A percentile compares a stretch with the other conserved stretches of the same genome.
phyloP scores from a whole-genome alignment of 164 flowering plant genomes.

The Brasenia schreberi region DNA sequence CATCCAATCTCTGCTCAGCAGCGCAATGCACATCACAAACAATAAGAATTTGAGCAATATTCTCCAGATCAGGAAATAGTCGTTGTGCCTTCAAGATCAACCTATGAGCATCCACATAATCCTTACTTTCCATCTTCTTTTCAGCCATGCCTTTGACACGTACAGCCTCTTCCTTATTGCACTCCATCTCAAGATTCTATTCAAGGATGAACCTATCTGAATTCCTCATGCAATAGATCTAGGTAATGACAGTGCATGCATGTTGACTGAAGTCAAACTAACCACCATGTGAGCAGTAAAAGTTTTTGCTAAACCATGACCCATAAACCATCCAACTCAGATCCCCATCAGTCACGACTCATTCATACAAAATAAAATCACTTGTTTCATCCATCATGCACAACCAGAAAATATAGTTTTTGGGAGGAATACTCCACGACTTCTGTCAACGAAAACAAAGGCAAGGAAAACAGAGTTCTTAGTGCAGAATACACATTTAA shows the following conservation, averaged over 20 bases:
- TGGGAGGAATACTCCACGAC: too few species aligned
- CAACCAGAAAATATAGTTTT: too few species aligned
- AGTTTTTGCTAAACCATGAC: neutral
- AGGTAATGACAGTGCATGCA: neutral
- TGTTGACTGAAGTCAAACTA: neutral
- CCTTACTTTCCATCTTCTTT: conserved; percentile 44
- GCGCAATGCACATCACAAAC: conserved; percentile 82
- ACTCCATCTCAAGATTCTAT: conserved; percentile 35
- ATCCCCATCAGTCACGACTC: too few species aligned
- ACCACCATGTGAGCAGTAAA: neutral
- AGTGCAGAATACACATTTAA: too few species aligned
- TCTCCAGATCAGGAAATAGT: conserved; percentile 47
- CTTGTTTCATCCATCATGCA: too few species aligned
- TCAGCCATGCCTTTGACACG: conserved; percentile 67
- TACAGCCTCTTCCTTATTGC: conserved; percentile 82
- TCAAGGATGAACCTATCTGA: neutral
- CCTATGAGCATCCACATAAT: conserved; percentile 58
- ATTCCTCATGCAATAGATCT: neutral
- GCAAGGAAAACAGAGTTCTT: too few species aligned
- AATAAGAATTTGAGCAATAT: conserved; percentile 45
- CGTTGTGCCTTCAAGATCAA: conserved; percentile 50
- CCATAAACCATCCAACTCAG: too few species aligned
- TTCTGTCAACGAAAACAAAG: too few species aligned
- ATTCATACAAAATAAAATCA: too few species aligned
- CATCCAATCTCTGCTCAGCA: conserved; percentile 8